Percentiles rank a stretch among this genome's conserved stretches.
Conservation (phyloP, 1,139 yeast genomes). For the Sugiyamaella pinicola region DNA sequence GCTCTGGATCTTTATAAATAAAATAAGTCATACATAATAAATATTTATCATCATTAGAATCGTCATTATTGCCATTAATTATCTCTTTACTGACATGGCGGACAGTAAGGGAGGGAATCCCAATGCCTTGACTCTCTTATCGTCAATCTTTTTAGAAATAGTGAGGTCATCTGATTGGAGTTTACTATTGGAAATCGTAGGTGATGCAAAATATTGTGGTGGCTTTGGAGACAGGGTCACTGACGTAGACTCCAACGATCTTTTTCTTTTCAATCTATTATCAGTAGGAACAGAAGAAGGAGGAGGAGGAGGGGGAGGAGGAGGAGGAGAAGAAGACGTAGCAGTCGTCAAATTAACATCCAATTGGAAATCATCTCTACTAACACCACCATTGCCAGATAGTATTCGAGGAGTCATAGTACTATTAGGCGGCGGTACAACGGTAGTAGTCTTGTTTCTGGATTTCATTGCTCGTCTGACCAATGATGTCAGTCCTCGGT, state of each 20-base stretch:
- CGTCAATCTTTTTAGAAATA: constrained; percentile 22
- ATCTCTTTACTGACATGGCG: constrained; percentile 25
- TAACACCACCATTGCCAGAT: neutral
- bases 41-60: constrained; percentile 17
- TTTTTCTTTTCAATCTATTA: constrained; percentile 3
- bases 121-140: constrained; percentile 34
- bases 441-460: neutral
- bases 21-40: constrained; percentile 15
- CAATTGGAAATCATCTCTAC: neutral
- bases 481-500: constrained; percentile 23
- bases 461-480: constrained; percentile 16
- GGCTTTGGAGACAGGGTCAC: constrained; percentile 26
- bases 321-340: no score
- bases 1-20: constrained; percentile 17
- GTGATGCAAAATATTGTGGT: constrained; percentile 29
- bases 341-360: neutral
- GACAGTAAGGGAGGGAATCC: constrained; percentile 40
- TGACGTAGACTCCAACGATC: neutral
- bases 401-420: neutral
- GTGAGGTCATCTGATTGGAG: neutral
- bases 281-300: neutral
- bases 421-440: neutral
- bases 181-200: constrained; percentile 22
- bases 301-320: no score
- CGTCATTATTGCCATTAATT: constrained; percentile 17